These are phyloP conservation scores for Tuctoria greenei DNA, from an alignment of 176 grass and related monocot species.

Conservation along the genomic window DNA sequence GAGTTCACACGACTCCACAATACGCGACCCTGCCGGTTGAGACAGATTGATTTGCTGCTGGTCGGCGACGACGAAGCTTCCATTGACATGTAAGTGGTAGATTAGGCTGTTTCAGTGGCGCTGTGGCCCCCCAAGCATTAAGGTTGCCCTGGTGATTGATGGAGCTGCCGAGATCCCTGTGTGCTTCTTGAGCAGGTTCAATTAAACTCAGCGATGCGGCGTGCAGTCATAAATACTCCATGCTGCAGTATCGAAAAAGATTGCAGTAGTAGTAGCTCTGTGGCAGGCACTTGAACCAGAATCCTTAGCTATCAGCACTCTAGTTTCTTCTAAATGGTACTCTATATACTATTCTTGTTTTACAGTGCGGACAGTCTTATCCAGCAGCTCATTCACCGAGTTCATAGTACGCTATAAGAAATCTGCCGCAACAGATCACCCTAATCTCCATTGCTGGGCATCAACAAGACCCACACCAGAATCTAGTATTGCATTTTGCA, in stretches of 20 bases:
- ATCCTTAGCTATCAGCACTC: too few species aligned
- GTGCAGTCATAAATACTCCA: slow-evolving; percentile 36
- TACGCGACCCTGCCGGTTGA: slow-evolving; percentile 19
- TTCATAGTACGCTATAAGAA: not conserved
- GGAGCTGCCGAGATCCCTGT: slow-evolving; percentile 34
- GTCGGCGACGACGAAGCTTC: slow-evolving; percentile 32
- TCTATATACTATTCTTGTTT: too few species aligned
- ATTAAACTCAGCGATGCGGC: slow-evolving; percentile 18
- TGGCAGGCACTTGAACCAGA: not conserved
- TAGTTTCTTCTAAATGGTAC: too few species aligned
- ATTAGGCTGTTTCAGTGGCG: slow-evolving; percentile 25
- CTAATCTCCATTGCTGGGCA: not conserved
- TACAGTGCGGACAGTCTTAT: too few species aligned
- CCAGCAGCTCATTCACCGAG: not conserved
- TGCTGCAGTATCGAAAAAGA: not conserved
- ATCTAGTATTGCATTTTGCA: not conserved
- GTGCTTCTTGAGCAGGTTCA: slow-evolving; percentile 6
- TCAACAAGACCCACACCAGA: not conserved
- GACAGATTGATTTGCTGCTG: slow-evolving; percentile 33
- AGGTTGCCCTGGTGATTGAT: slow-evolving; percentile 41
- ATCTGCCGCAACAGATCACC: not conserved
- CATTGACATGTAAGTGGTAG: slow-evolving; percentile 23
- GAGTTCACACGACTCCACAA: slow-evolving; percentile 29
- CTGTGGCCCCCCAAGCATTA: slow-evolving; percentile 44
- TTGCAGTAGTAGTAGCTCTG: not conserved